Percentiles rank a stretch among this genome's conserved stretches.
phyloP scores from a whole-genome alignment of 768 basidiomycete genomes.

The Candolleomyces eurysporus region DNA sequence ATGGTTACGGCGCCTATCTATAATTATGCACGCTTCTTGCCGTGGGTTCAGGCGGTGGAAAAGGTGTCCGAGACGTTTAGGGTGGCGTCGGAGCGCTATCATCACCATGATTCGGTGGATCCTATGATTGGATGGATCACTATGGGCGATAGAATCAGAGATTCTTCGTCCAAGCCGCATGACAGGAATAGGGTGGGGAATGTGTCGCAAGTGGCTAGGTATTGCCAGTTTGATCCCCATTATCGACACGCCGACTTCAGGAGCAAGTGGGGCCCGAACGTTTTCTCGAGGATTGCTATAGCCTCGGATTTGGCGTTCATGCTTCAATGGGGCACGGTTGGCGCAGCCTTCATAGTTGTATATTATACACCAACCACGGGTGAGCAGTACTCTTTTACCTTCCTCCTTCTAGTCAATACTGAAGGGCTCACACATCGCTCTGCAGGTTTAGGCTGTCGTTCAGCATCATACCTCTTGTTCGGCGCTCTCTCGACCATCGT shows the following conservation, averaged over 20 bases:
- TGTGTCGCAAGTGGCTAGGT: not conserved
- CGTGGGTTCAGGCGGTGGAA: constrained; percentile 15
- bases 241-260: not conserved
- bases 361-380: constrained; percentile 22
- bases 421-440: not conserved
- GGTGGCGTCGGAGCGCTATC: constrained; percentile 6
- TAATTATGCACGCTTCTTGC: constrained; percentile 21
- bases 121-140: not conserved
- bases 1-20: constrained; percentile 17
- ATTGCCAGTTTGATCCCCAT: not conserved
- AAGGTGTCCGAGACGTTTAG: constrained; percentile 12
- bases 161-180: not conserved
- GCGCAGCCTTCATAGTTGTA: constrained; percentile 19
- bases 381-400: constrained; percentile 1
- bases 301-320: constrained; percentile 16
- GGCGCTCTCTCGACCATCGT: constrained; percentile 28
- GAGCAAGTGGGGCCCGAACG: constrained; percentile 7
- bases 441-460: constrained; percentile 33
- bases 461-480: constrained; percentile 29
- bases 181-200: not conserved
- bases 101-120: constrained; percentile 5
- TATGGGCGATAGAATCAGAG: not conserved
- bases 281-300: constrained; percentile 11
- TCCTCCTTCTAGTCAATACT: not conserved
- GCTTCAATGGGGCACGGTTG: constrained; percentile 25